A percentile compares a stretch with the other conserved stretches of the same genome.
phyloP scores from a whole-genome alignment of 345 rosid genomes.

The Hibiscus trionum region DNA sequence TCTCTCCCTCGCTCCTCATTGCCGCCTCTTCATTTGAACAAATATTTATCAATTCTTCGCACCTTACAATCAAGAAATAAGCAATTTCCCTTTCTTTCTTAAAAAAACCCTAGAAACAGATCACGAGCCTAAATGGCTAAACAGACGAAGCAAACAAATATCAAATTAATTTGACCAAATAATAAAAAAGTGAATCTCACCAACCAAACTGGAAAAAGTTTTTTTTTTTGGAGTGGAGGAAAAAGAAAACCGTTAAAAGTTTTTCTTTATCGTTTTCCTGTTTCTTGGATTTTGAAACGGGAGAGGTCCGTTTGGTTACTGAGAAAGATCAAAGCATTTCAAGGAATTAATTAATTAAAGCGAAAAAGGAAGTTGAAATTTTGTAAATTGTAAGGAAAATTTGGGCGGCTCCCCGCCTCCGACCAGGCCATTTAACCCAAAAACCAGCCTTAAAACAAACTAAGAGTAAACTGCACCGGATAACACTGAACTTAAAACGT shows the following conservation, averaged over 20 bases:
- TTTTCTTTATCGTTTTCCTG: background rate
- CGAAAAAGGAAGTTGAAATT: background rate
- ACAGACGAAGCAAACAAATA: background rate
- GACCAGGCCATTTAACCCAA: background rate
- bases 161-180: background rate
- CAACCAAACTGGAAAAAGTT: background rate
- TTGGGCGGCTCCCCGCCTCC: background rate
- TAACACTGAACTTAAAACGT: too few relatives aligned
- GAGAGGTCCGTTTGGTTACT: background rate
- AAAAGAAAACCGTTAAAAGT: background rate
- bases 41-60: background rate
- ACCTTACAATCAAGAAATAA: background rate
- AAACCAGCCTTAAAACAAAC: too few relatives aligned
- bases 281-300: background rate
- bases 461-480: too few relatives aligned
- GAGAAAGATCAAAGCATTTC: background rate
- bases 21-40: conserved; percentile 53
- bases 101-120: background rate
- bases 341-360: background rate
- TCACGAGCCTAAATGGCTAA: background rate
- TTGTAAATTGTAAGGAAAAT: background rate
- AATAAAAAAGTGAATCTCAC: background rate
- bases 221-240: background rate
- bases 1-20: conserved; percentile 47
- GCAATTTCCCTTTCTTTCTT: background rate